Evolutionary conservation across 805 yeast genomes (phyloP).

Genomic region (Saccharomycodes ludwigii): DNA sequence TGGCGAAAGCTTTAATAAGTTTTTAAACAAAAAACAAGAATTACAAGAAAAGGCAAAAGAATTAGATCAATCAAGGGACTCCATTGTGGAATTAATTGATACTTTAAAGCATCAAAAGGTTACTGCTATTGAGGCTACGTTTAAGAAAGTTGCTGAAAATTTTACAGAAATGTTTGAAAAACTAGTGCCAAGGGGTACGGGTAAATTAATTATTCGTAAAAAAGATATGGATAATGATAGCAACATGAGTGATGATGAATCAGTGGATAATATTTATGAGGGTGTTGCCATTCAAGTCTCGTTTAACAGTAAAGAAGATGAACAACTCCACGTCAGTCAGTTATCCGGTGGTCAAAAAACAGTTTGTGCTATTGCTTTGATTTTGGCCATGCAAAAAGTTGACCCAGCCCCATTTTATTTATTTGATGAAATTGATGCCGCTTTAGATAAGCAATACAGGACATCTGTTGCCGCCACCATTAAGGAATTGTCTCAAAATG

Average conservation of each 20-base stretch:
- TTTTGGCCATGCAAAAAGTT: slow-evolving; percentile 84
- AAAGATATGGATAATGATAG: slow-evolving; percentile 14
- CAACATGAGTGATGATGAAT: slow-evolving; percentile 12
- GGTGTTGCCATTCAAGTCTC: slow-evolving; percentile 86
- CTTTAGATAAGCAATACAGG: slow-evolving; percentile 84
- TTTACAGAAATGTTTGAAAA: slow-evolving; percentile 66
- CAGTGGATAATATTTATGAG: slow-evolving; percentile 32
- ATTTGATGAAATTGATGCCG: slow-evolving; percentile 95
- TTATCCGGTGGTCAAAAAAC: slow-evolving; percentile 96
- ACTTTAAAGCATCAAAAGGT: slow-evolving; percentile 69
- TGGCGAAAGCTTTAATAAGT: slow-evolving; percentile 64
- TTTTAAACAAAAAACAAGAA: slow-evolving; percentile 60
- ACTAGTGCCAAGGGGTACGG: slow-evolving; percentile 76
- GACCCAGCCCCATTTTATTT: slow-evolving; percentile 96
- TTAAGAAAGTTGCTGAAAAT: slow-evolving; percentile 59
- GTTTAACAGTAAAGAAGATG: slow-evolving; percentile 75
- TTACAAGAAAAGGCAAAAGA: slow-evolving; percentile 55
- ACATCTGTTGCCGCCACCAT: slow-evolving; percentile 74
- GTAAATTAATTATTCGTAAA: slow-evolving; percentile 46
- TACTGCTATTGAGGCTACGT: slow-evolving; percentile 69
- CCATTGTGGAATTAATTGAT: slow-evolving; percentile 60
- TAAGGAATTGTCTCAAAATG: slow-evolving; percentile 46
- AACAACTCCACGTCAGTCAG: slow-evolving; percentile 80
- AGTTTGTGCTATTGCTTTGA: slow-evolving; percentile 88
- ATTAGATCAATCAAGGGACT: slow-evolving; percentile 51